phyloP scores from a whole-genome alignment of 305 asterid genomes.

The Andrographis paniculata region DNA sequence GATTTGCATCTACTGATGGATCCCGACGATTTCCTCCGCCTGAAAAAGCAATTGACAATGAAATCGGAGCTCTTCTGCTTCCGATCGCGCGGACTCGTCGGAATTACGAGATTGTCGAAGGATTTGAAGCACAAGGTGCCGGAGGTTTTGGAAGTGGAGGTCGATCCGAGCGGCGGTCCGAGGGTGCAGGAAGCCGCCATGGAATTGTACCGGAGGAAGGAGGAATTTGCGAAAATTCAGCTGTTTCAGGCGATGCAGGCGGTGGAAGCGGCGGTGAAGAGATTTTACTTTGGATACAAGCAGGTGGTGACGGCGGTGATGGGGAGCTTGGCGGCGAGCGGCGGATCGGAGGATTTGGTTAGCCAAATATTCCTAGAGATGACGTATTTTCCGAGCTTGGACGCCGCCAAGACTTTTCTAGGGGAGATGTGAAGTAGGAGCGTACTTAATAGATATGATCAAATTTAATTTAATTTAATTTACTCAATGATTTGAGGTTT shows the following conservation, averaged over 20 bases:
- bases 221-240: conserved; percentile 43
- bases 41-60: conserved; percentile 53
- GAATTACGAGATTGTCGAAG: conserved; percentile 52
- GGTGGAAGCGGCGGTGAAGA: conserved; percentile 72
- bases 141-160: conserved; percentile 59
- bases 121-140: conserved; percentile 80
- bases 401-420: conserved; percentile 84
- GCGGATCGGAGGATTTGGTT: conserved; percentile 47
- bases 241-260: conserved; percentile 83
- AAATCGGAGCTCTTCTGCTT: conserved; percentile 69
- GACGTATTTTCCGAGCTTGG: conserved; percentile 84
- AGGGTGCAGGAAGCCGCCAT: conserved; percentile 90
- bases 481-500: too few species aligned
- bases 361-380: conserved; percentile 71
- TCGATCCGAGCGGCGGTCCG: conserved; percentile 87
- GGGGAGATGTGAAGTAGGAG: conserved; percentile 64
- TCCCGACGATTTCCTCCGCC: conserved; percentile 68
- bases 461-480: too few species aligned
- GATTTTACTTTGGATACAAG: conserved; percentile 64
- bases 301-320: conserved; percentile 57
- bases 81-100: conserved; percentile 53
- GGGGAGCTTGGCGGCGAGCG: conserved; percentile 85
- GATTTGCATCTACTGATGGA: conserved; percentile 67
- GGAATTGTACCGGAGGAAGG: conserved; percentile 51
- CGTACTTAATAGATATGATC: too few species aligned